Percentiles rank a stretch among this genome's conserved stretches.
Conservation (phyloP, 2,329 filamentous ascomycete species). For the Trichophyton equinum region DNA sequence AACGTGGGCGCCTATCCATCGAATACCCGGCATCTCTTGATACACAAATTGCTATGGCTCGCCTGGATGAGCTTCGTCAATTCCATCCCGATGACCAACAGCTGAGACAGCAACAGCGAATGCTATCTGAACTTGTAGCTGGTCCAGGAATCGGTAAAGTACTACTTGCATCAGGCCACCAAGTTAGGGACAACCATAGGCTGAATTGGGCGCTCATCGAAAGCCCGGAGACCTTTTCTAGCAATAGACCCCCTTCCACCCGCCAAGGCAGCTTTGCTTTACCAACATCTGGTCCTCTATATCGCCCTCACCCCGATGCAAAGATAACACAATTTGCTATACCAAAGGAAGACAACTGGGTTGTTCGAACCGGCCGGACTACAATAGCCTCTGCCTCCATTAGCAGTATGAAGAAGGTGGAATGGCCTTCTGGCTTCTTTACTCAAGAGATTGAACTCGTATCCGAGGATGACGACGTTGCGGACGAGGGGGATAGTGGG, state of each 20-base stretch:
- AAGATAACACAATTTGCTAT: not conserved
- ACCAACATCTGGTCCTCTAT: not conserved
- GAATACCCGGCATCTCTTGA: conserved; percentile 4
- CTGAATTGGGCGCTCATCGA: conserved; percentile 3
- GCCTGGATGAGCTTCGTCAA: not conserved
- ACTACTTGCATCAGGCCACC: not conserved
- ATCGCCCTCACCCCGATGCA: not conserved
- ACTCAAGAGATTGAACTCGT: not conserved
- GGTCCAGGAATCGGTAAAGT: not conserved
- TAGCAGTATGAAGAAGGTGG: not conserved
- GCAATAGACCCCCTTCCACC: not conserved
- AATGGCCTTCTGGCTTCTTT: not conserved
- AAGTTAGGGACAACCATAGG: not conserved
- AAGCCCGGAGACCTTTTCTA: not conserved
- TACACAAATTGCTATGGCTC: not conserved
- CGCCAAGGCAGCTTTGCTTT: not conserved
- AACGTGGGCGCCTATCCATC: not conserved
- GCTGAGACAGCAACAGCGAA: not conserved
- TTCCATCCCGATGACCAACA: not conserved
- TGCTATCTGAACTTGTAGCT: not conserved
- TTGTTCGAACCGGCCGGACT: not conserved
- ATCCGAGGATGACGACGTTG: not conserved
- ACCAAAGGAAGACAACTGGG: not conserved
- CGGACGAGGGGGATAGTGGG: not conserved
- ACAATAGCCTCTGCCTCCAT: not conserved